A percentile compares a stretch with the other conserved stretches of the same genome.
These are phyloP conservation scores for Plasmodium falciparum DNA, from an alignment of 169 alveolate genomes.

Conservation along the genomic window DNA sequence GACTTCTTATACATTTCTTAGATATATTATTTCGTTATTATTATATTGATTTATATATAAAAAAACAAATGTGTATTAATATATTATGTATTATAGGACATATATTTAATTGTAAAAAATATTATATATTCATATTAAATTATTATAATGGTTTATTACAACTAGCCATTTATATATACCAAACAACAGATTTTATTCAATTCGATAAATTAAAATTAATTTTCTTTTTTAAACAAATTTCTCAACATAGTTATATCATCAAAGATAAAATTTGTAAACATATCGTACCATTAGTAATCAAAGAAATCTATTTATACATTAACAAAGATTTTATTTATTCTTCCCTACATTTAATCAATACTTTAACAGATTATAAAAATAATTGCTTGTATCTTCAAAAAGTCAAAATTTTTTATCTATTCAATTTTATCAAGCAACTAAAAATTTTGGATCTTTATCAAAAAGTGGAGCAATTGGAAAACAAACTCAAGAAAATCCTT, in stretches of 20 bases:
- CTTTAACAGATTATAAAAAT: constrained; percentile 20
- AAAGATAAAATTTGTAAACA: constrained; percentile 32
- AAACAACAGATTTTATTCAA: constrained; percentile 15
- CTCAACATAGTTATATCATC: constrained; percentile 11
- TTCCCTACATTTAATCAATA: constrained; percentile 26
- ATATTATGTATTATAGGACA: constrained; percentile 59
- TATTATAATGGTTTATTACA: constrained; percentile 27
- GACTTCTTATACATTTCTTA: constrained; percentile 27
- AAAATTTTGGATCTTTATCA: constrained; percentile 34
- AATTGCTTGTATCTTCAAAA: constrained; percentile 14
- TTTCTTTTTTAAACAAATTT: constrained; percentile 37
- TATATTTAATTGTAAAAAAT: constrained; percentile 38
- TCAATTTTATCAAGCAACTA: constrained; percentile 22
- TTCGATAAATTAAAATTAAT: constrained; percentile 45
- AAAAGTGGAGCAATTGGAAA: constrained; percentile 16
- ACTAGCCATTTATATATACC: constrained; percentile 34
- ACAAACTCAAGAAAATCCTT: constrained; percentile 2
- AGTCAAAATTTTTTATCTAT: constrained; percentile 17
- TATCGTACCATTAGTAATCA: constrained; percentile 34
- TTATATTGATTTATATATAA: constrained; percentile 15
- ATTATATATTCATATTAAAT: constrained; percentile 25
- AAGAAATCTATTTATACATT: constrained; percentile 31
- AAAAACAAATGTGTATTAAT: constrained; percentile 58
- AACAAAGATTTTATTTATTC: constrained; percentile 54
- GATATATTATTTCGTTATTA: constrained; percentile 31